These are phyloP conservation scores for Botrytis cinerea DNA, from an alignment of 2,329 filamentous ascomycete species.

Conservation along the genomic window DNA sequence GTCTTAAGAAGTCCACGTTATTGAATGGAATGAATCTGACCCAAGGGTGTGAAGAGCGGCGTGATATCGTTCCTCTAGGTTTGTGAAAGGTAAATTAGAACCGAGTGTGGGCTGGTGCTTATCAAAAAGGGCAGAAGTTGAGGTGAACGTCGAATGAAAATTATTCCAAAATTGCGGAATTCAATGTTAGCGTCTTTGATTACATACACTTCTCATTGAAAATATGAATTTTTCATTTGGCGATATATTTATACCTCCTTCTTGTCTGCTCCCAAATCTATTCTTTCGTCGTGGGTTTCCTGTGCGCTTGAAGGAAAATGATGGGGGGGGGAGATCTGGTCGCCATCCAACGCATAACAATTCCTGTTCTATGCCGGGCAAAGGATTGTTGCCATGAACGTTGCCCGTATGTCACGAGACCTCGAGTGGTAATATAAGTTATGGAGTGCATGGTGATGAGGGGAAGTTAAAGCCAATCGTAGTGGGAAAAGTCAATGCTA, in stretches of 20 bases:
- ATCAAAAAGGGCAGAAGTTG: background rate
- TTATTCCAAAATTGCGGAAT: background rate
- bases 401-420: background rate
- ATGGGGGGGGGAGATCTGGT: background rate
- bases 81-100: background rate
- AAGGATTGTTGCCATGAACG: background rate
- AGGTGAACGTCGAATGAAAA: background rate
- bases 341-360: background rate
- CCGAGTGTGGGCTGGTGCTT: background rate
- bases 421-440: too few species aligned
- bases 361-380: background rate
- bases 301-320: background rate
- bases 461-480: background rate
- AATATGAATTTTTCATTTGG: background rate
- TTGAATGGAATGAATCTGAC: background rate
- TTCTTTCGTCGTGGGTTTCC: background rate
- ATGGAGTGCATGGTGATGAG: background rate
- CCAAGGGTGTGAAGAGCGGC: background rate
- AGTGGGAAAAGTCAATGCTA: background rate
- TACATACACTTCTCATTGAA: background rate
- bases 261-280: background rate
- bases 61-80: background rate
- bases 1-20: background rate
- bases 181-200: background rate
- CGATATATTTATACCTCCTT: background rate